Conservation (phyloP, 306 rosid species). For the Quercus glauca region DNA sequence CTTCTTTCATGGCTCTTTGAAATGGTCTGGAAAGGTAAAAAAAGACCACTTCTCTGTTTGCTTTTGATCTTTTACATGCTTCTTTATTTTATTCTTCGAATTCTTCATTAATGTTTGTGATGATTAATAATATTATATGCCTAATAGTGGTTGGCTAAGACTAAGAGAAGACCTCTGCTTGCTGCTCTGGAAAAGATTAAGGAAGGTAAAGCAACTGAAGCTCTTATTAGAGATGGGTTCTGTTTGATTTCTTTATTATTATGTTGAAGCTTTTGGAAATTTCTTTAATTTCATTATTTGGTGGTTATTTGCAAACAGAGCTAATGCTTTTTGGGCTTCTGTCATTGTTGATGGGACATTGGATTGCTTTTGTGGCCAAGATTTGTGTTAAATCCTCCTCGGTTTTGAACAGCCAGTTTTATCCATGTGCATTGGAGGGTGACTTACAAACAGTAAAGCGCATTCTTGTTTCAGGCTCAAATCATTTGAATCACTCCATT, state of each 20-base stretch:
- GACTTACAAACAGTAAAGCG: conserved; percentile 16
- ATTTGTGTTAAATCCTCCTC: conserved; percentile 79
- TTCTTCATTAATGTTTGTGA: conserved; percentile 16
- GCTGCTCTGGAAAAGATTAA: conserved; percentile 80
- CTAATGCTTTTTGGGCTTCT: conserved; percentile 86
- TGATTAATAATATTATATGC: not conserved
- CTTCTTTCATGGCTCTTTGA: conserved; percentile 47
- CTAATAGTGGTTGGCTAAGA: conserved; percentile 66
- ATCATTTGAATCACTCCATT: conserved; percentile 41
- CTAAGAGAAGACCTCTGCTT: conserved; percentile 75
- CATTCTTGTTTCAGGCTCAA: conserved; percentile 20
- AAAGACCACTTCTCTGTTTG: not conserved
- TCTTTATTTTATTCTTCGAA: not conserved
- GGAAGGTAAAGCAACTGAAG: conserved; percentile 50
- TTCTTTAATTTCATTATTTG: not conserved
- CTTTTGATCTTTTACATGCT: not conserved
- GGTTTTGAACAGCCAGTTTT: conserved; percentile 55
- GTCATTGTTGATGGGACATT: conserved; percentile 91
- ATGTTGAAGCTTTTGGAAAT: not conserved
- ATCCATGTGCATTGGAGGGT: conserved; percentile 56
- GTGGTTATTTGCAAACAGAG: conserved; percentile 49
- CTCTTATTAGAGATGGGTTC: not conserved
- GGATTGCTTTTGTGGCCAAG: conserved; percentile 78
- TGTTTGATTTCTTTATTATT: not conserved
- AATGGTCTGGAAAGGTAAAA: conserved; percentile 51